Conservation (phyloP, 2,329 filamentous ascomycete species). For the Trichoderma citrinoviride region DNA sequence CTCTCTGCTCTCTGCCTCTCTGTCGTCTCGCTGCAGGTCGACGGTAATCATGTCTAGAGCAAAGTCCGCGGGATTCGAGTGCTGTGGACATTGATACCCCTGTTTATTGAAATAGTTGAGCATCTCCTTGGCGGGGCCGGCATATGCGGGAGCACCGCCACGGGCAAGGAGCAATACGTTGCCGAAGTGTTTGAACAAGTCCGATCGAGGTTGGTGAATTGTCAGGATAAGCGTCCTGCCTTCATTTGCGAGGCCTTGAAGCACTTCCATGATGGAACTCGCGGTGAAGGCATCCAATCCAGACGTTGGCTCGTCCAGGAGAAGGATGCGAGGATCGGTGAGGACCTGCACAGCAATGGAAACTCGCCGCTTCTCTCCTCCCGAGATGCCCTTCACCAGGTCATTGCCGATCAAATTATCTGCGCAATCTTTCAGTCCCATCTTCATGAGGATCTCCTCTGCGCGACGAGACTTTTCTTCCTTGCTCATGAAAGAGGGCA, state of each 20-base stretch:
- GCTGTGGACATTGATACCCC: conserved; percentile 63
- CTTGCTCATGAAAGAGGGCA: conserved; percentile 68
- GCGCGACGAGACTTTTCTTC: conserved; percentile 65
- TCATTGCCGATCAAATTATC: conserved; percentile 72
- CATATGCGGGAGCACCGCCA: conserved; percentile 66
- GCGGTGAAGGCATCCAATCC: conserved; percentile 77
- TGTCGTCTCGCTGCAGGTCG: conserved; percentile 63
- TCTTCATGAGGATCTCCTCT: conserved; percentile 69
- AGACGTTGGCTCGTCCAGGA: conserved; percentile 74
- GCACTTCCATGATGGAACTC: conserved; percentile 71
- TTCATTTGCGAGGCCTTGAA: conserved; percentile 67
- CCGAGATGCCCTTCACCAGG: conserved; percentile 73
- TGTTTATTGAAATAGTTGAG: conserved; percentile 59
- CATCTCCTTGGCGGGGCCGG: conserved; percentile 62
- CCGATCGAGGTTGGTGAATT: conserved; percentile 73
- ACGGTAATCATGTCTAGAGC: conserved; percentile 74
- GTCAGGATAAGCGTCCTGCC: conserved; percentile 73
- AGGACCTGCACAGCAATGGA: conserved; percentile 76
- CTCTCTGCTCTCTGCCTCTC: conserved; percentile 60
- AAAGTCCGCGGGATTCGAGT: conserved; percentile 76
- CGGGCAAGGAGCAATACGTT: conserved; percentile 68
- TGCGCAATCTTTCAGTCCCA: conserved; percentile 76
- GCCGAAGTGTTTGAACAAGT: conserved; percentile 69
- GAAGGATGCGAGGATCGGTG: conserved; percentile 68
- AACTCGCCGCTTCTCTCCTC: conserved; percentile 74